phyloP scores from a whole-genome alignment of 1,139 yeast species.

The Lodderomyces oxycetoniae region DNA sequence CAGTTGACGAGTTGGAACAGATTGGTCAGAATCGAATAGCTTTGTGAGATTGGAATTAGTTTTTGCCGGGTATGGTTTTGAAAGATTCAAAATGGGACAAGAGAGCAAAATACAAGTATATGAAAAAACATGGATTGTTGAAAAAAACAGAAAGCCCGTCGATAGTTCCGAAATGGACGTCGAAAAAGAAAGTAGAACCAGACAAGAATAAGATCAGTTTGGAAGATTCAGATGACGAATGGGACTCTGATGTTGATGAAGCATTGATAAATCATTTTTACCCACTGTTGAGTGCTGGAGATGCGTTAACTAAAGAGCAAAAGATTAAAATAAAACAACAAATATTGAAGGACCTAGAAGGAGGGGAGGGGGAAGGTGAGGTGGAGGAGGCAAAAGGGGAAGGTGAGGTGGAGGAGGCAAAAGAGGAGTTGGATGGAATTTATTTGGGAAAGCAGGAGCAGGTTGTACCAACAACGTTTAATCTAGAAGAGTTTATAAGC shows the following conservation, averaged over 20 bases:
- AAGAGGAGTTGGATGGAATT: constrained; percentile 29
- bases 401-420: constrained; percentile 10
- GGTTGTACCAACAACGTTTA: constrained; percentile 10
- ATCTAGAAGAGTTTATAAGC: constrained; percentile 26
- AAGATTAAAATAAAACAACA: constrained; percentile 35
- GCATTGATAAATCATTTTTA: constrained; percentile 39
- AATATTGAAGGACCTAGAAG: constrained; percentile 28
- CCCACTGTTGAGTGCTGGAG: constrained; percentile 34
- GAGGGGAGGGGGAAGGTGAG: constrained; percentile 14
- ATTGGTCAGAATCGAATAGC: too few species aligned
- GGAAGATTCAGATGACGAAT: constrained; percentile 35
- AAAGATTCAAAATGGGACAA: constrained; percentile 45
- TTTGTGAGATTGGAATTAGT: too few species aligned
- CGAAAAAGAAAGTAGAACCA: constrained; percentile 21
- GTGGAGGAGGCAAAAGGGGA: constrained; percentile 11
- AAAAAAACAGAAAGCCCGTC: constrained; percentile 11
- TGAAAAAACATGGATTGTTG: constrained; percentile 38
- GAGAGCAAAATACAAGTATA: constrained; percentile 37
- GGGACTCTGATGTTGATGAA: constrained; percentile 45
- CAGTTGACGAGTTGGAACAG: too few species aligned
- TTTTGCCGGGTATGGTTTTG: constrained; percentile 42
- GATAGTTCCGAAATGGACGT: constrained; percentile 33
- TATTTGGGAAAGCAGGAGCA: constrained; percentile 28
- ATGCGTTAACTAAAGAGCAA: constrained; percentile 31
- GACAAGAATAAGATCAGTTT: constrained; percentile 16